Evolutionary conservation across 768 basidiomycete genomes (phyloP).

Genomic region (Tulasnella sp.): DNA sequence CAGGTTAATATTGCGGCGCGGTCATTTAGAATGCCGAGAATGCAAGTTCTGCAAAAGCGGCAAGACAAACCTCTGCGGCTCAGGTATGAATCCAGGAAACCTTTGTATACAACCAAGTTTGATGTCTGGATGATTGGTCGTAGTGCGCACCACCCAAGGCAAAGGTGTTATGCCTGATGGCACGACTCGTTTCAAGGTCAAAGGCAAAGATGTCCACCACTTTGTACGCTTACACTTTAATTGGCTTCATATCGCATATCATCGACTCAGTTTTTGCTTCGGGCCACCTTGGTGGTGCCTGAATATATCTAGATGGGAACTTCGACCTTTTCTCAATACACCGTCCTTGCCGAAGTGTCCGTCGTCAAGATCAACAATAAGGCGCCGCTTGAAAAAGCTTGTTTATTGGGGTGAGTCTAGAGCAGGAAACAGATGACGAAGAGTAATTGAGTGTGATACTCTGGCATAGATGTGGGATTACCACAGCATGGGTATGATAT

Average conservation of each 20-base stretch:
- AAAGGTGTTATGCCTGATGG: constrained; percentile 91
- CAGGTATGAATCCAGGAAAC: constrained; percentile 40
- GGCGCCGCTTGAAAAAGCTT: constrained; percentile 93
- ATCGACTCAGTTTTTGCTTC: not conserved
- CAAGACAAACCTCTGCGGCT: constrained; percentile 97
- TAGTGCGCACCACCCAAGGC: constrained; percentile 89
- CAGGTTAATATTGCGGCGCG: constrained; percentile 3
- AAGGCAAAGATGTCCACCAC: constrained; percentile 78
- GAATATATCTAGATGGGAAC: constrained; percentile 85
- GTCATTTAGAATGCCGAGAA: constrained; percentile 69
- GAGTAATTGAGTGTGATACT: not conserved
- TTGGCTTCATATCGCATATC: too few relatives aligned
- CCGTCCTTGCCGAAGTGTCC: constrained; percentile 94
- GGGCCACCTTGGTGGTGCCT: not conserved
- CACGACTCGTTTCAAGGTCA: constrained; percentile 77
- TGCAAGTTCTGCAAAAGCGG: constrained; percentile 99
- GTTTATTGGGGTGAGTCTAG: constrained; percentile 60
- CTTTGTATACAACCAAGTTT: not conserved
- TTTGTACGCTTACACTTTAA: constrained; percentile 53
- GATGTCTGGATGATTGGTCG: too few relatives aligned
- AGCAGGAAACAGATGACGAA: not conserved
- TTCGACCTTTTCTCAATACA: constrained; percentile 99
- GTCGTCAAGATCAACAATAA: constrained; percentile 79
- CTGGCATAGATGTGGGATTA: constrained; percentile 59
- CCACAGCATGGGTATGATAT: constrained; percentile 67